Conservation (phyloP, 2,329 filamentous ascomycete genomes). For the Coniochaeta hoffmannii region DNA sequence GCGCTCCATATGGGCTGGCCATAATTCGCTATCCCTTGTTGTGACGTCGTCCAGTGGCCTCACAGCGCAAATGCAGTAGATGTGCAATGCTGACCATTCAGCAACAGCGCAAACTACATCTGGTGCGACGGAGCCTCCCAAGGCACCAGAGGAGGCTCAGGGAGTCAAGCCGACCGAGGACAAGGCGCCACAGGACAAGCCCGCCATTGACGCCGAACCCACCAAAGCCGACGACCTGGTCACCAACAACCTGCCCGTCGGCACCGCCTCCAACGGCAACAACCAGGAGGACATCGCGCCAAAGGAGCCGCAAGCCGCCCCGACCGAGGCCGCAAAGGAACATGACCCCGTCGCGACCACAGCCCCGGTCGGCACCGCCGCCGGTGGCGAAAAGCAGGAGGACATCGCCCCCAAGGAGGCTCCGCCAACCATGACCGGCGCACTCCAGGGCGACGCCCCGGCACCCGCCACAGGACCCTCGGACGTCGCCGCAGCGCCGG, state of each 20-base stretch:
- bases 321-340: neutral
- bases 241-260: neutral
- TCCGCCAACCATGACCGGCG: neutral
- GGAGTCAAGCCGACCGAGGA: neutral
- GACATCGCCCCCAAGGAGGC: neutral
- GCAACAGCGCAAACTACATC: slow-evolving; percentile 8
- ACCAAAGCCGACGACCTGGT: neutral
- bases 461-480: neutral
- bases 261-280: neutral
- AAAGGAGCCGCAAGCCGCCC: neutral
- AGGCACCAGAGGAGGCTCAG: neutral
- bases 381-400: neutral
- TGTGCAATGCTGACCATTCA: neutral
- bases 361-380: neutral
- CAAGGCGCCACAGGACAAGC: neutral
- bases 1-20: neutral
- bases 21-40: neutral
- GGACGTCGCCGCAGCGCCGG: neutral
- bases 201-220: neutral
- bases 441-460: neutral
- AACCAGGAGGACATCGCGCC: neutral
- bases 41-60: neutral
- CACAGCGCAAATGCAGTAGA: neutral
- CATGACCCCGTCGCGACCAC: neutral
- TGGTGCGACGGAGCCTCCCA: slow-evolving; percentile 8